A percentile compares a stretch with the other conserved stretches of the same genome.
These are phyloP conservation scores for Pyrenophora teres DNA, from an alignment of 2,329 filamentous ascomycete species.

Conservation along the genomic window DNA sequence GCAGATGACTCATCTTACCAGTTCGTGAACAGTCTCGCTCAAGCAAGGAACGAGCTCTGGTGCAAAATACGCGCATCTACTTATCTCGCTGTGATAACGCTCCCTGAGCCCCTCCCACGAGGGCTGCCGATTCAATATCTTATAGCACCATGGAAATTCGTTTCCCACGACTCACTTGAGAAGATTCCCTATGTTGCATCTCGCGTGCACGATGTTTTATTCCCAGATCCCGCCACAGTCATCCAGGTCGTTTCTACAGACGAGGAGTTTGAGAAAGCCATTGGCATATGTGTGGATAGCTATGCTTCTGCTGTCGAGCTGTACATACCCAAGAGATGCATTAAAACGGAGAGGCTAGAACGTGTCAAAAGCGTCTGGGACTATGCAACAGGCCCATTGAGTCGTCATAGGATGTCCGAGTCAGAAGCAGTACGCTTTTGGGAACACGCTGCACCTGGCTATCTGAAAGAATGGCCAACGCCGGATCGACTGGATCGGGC, in stretches of 20 bases:
- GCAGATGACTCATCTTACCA: slow-evolving; percentile 27
- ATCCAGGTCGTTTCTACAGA: slow-evolving; percentile 25
- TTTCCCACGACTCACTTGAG: slow-evolving; percentile 8
- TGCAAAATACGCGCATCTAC: slow-evolving; percentile 24
- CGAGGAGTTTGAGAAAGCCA: slow-evolving; percentile 29
- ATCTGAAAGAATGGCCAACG: slow-evolving; percentile 1
- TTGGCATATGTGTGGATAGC: slow-evolving; percentile 44
- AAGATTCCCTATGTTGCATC: slow-evolving; percentile 32
- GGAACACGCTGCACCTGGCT: slow-evolving; percentile 5
- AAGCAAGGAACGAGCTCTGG: slow-evolving; percentile 42
- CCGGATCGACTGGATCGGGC: not conserved
- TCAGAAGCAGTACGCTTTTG: slow-evolving; percentile 42
- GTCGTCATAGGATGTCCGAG: slow-evolving; percentile 28
- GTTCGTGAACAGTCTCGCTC: slow-evolving; percentile 47
- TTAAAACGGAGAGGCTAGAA: slow-evolving; percentile 13
- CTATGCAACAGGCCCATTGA: slow-evolving; percentile 35
- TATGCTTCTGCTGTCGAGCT: slow-evolving; percentile 36
- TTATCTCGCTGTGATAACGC: slow-evolving; percentile 26
- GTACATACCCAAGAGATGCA: slow-evolving; percentile 21
- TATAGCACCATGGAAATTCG: slow-evolving; percentile 19
- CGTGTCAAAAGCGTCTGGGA: slow-evolving; percentile 32
- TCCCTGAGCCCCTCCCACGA: slow-evolving; percentile 38
- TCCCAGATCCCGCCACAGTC: slow-evolving; percentile 23
- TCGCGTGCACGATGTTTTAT: slow-evolving; percentile 27
- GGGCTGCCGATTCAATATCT: slow-evolving; percentile 44